Evolutionary conservation across 345 rosid species (phyloP), one percentile per base, ranked within the genome.

Genomic region (Arabis hirsuta): DNA sequence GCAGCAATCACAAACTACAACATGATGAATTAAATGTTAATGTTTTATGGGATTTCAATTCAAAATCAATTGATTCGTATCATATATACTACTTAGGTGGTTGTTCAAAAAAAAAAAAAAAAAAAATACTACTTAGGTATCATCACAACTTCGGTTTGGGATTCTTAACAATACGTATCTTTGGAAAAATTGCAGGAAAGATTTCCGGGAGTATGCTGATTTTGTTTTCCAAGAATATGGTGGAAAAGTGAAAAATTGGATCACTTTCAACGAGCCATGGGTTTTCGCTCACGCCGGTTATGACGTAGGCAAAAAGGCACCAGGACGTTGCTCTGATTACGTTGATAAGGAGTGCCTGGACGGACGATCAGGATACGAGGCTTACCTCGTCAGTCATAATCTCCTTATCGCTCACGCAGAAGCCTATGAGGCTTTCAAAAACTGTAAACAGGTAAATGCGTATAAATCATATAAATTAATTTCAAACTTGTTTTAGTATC

Each of bases 221-320:
- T 75, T 53, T 45, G 63, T 75, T 0, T 75, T 75, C 38, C 32
- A 68, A 54, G 63, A 52, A 66, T 75, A 61, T 2, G 89, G 89
- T n/a, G 86, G 79, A 12, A 69, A 82, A 64, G 86, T 83, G 7
- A 83, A 85, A 34, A 64, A 79, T 36, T 85, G 89, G 89, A 63
- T 76, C 56, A 83, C 87, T 4, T 54, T 85, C 24, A 85, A 85
- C n/a, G 86, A 85, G 20, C 89, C 89, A 74, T 71, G 51, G 13
- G 7, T 60, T 42, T 24, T 62, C n/a, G 20, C 76, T 1, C 66
- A 62, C 5, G 64, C 73, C 1, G 83, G 81, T 29, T 79, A 79
- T 9, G 83, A 73, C 16, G 36, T 20, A 3, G 85, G 85, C 1
- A 57, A 55, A 12, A 55, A 62, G 16, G 83, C 81, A 26, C 83